Base-by-base conservation (phyloP, 2,329 filamentous ascomycete species). In the Amauroascus niger region DNA sequence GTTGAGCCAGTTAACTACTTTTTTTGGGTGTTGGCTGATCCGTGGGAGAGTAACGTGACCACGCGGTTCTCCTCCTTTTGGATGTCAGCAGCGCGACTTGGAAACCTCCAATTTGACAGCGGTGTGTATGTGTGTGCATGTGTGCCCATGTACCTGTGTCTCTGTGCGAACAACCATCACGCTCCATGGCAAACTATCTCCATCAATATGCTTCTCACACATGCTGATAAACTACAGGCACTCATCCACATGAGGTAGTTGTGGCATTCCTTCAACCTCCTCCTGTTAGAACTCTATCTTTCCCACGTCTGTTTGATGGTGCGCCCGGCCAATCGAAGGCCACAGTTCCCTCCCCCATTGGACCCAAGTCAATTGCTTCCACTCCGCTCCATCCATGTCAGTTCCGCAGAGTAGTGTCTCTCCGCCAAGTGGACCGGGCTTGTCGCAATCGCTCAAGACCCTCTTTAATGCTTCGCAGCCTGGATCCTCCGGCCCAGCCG, bases 381-480 rank as follows among this genome's bases (percentile, higher is more conserved):
- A 9, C 28, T 28, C 37, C 26, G 37, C 30, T 41, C 30, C 9
- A 35, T 55, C 64, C 46, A 70, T 71, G 64, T 69, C 69, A 40
- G 71, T 67, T 57, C 70, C 69, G 1, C 70, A 70, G 57, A 65
- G 65, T 49, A 71, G 45, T 24, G 64, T 64, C 47, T 69, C 64
- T 30, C 69, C 68, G 16, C 56, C 62, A 35, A 71, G 71, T 62
- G 68, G 68, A 49, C 61, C 69, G 52, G 58, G 66, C 11, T 69
- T 67, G 49, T 67, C 68, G 8, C 70, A 73, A 59, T 65, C 67
- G 47, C 64, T 70, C 56, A 64, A 72, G 59, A 65, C 64, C 30
- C 69, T 70, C 18, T 71, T 74, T 58, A 72, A 73, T 61, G 65
- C 67, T 54, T 68, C 70, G 28, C 72, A 74, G 59, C 74, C 72